These are phyloP conservation scores for Aspergillus homomorphus DNA, from an alignment of 495 filamentous ascomycete genomes.

Conservation along the genomic window DNA sequence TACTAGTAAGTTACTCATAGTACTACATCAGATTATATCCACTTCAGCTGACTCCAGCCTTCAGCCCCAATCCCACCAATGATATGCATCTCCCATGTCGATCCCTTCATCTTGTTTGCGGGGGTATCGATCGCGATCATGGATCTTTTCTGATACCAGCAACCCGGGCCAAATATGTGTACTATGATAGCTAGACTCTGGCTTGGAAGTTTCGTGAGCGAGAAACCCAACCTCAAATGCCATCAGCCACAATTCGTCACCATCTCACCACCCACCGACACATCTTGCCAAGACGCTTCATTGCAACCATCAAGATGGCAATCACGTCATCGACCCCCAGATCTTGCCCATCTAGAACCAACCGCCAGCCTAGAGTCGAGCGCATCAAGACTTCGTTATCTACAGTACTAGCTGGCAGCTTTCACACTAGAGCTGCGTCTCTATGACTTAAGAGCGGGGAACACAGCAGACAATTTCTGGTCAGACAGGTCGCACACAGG, in stretches of 20 bases:
- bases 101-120: neutral
- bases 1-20: too few relatives aligned
- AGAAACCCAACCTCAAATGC: too few relatives aligned
- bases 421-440: neutral
- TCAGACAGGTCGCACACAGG: neutral
- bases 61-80: neutral
- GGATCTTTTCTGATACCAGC: neutral
- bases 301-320: neutral
- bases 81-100: neutral
- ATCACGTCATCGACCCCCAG: slow-evolving; percentile 8
- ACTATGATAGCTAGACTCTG: neutral
- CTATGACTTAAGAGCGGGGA: neutral
- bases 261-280: neutral
- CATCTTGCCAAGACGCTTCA: neutral
- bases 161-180: neutral
- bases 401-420: neutral
- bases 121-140: neutral
- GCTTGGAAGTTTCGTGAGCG: neutral
- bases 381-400: neutral
- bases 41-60: neutral
- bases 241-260: neutral
- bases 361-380: slow-evolving; percentile 2
- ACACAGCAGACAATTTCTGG: neutral
- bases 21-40: too few relatives aligned
- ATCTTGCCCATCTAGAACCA: slow-evolving; percentile 9